These are phyloP conservation scores for Talaromyces liani DNA, from an alignment of 495 filamentous ascomycete genomes.

Conservation along the genomic window DNA sequence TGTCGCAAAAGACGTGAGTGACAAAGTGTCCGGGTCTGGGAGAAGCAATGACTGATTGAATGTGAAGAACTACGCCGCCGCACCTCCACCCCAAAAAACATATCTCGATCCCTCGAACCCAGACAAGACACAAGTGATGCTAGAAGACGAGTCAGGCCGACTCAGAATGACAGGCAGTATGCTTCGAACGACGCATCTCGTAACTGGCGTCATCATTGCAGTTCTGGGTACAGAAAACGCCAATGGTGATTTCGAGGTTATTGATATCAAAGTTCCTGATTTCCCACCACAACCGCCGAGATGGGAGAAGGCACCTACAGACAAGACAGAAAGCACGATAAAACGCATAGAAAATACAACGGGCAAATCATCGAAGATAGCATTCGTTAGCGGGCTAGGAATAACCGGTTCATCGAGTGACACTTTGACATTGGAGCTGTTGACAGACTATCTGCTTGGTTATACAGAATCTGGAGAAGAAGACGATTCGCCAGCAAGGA, in stretches of 20 bases:
- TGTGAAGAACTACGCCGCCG: slow-evolving; percentile 73
- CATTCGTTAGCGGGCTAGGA: slow-evolving; percentile 79
- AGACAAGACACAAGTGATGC: slow-evolving; percentile 57
- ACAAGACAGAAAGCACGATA: slow-evolving; percentile 35
- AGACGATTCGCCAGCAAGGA: slow-evolving; percentile 42
- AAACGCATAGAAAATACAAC: slow-evolving; percentile 21
- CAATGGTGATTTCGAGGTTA: slow-evolving; percentile 86
- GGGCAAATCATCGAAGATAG: slow-evolving; percentile 56
- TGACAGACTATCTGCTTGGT: slow-evolving; percentile 83
- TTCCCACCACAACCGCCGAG: slow-evolving; percentile 71
- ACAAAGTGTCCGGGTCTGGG: slow-evolving; percentile 3
- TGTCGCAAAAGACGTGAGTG: slow-evolving; percentile 77
- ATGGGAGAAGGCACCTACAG: slow-evolving; percentile 50
- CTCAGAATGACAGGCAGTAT: slow-evolving; percentile 66
- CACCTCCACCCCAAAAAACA: slow-evolving; percentile 70
- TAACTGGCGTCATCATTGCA: slow-evolving; percentile 87
- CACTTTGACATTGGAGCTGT: slow-evolving; percentile 62
- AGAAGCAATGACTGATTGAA: neutral
- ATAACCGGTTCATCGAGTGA: slow-evolving; percentile 71
- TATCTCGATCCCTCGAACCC: slow-evolving; percentile 50
- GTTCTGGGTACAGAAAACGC: slow-evolving; percentile 88
- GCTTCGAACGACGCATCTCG: slow-evolving; percentile 58
- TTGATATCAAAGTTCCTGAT: slow-evolving; percentile 83
- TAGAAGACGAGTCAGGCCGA: slow-evolving; percentile 96
- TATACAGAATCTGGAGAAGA: slow-evolving; percentile 59